Conservation (phyloP, 192 early-diverging fungal genomes). For the Thamnidium elegans region DNA sequence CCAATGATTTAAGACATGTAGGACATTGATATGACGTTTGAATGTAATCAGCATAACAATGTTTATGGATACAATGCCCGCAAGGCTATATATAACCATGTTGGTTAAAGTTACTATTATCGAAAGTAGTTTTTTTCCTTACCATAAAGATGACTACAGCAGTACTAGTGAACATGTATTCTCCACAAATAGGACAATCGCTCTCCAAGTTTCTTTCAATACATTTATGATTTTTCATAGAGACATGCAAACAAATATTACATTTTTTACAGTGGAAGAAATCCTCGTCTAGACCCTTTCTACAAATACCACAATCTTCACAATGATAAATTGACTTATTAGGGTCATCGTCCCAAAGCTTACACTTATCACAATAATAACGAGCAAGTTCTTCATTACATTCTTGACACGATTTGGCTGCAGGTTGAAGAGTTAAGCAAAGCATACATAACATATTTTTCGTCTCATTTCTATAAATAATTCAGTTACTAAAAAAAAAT, state of each 20-base stretch:
- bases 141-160: constrained; percentile 83
- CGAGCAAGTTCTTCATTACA: constrained; percentile 64
- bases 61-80: constrained; percentile 89
- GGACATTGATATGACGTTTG: constrained; percentile 95
- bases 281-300: constrained; percentile 70
- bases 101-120: neutral
- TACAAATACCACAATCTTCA: constrained; percentile 88
- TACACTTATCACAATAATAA: constrained; percentile 89
- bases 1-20: constrained; percentile 88
- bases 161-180: constrained; percentile 89
- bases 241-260: constrained; percentile 84
- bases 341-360: constrained; percentile 87
- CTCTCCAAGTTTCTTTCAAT: constrained; percentile 88
- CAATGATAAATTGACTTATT: constrained; percentile 91
- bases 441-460: constrained; percentile 94
- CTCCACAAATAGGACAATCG: constrained; percentile 96
- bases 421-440: constrained; percentile 77
- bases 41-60: constrained; percentile 80
- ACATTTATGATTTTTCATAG: constrained; percentile 80
- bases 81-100: constrained; percentile 59
- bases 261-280: constrained; percentile 93
- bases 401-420: constrained; percentile 68
- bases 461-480: constrained; percentile 36
- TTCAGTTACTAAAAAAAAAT: neutral
- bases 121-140: constrained; percentile 1